These are phyloP conservation scores for Herpetomonas muscarum DNA, from an alignment of 208 protist genomes.

Conservation along the genomic window DNA sequence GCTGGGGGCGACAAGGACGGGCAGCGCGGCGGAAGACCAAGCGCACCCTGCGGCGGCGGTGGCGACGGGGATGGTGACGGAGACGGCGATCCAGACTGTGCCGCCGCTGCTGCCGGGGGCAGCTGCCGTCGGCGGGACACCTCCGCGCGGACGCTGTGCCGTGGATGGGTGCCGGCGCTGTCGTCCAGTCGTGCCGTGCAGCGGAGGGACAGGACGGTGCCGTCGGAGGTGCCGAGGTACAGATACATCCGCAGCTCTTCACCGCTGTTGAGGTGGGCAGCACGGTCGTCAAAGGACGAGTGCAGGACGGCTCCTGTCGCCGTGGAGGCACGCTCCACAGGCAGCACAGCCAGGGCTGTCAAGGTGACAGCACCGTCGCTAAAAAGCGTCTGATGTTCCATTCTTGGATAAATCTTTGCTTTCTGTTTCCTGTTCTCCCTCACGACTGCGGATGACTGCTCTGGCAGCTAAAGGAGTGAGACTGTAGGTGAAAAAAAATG, in stretches of 20 bases:
- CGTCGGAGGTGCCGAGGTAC: conserved; percentile 22
- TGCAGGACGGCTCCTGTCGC: background rate
- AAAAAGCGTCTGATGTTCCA: conserved; percentile 32
- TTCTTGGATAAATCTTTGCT: background rate
- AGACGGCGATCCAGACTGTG: too few relatives aligned
- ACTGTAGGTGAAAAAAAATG: too few relatives aligned
- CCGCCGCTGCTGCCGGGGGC: too few relatives aligned
- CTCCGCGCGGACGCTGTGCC: too few relatives aligned
- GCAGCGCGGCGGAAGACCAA: background rate
- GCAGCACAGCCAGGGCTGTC: conserved; percentile 23
- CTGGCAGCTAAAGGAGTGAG: too few relatives aligned
- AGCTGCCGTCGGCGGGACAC: too few relatives aligned
- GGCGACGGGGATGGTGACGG: background rate
- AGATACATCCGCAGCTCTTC: conserved; percentile 25
- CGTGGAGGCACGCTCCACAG: conserved; percentile 10
- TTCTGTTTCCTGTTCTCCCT: background rate
- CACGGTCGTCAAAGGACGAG: background rate
- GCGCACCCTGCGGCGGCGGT: background rate
- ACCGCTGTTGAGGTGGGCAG: conserved; percentile 11
- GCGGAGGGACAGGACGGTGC: conserved; percentile 25
- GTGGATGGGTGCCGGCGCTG: too few relatives aligned
- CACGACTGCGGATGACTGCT: too few relatives aligned
- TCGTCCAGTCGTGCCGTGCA: too few relatives aligned
- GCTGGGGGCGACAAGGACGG: background rate
- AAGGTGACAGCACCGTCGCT: conserved; percentile 15